Conservation (phyloP, 495 filamentous ascomycete species). For the Geoglossum glabrum region DNA sequence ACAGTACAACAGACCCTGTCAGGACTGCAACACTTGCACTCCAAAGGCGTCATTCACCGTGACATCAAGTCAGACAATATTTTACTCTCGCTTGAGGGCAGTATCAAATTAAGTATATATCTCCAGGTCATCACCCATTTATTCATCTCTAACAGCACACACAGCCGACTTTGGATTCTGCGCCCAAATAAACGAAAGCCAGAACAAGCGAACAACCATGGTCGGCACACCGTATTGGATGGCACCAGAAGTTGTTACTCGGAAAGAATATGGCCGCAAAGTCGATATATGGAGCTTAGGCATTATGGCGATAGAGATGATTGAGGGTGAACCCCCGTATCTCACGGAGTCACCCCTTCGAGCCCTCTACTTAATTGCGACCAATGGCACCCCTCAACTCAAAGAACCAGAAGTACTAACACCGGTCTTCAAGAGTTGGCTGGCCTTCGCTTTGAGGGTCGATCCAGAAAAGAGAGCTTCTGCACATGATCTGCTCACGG, state of each 20-base stretch:
- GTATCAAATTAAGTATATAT: conserved; percentile 77
- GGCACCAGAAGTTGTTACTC: conserved; percentile 92
- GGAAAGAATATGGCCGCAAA: conserved; percentile 95
- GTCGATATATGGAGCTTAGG: conserved; percentile 97
- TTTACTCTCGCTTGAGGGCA: conserved; percentile 79
- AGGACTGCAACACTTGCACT: conserved; percentile 87
- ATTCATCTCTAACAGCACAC: conserved; percentile 15
- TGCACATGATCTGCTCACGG: conserved; percentile 77
- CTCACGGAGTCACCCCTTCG: conserved; percentile 85
- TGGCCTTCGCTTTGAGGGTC: conserved; percentile 79
- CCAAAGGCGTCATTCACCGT: conserved; percentile 91
- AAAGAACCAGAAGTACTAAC: conserved; percentile 79
- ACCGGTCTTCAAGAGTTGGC: conserved; percentile 67
- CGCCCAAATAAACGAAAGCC: conserved; percentile 92
- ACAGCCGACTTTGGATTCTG: conserved; percentile 97
- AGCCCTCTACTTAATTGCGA: conserved; percentile 88
- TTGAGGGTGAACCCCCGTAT: conserved; percentile 95
- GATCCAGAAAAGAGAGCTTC: conserved; percentile 92
- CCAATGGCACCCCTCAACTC: conserved; percentile 85
- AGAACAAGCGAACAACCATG: conserved; percentile 97
- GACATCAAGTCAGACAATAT: conserved; percentile 99
- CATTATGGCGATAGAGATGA: conserved; percentile 99
- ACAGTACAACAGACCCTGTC: conserved; percentile 41
- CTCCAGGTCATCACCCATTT: background rate
- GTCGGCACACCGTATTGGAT: conserved; percentile 99